These are phyloP conservation scores for Ochromonas danica DNA, from an alignment of 108 stramenopile species.

Conservation along the genomic window DNA sequence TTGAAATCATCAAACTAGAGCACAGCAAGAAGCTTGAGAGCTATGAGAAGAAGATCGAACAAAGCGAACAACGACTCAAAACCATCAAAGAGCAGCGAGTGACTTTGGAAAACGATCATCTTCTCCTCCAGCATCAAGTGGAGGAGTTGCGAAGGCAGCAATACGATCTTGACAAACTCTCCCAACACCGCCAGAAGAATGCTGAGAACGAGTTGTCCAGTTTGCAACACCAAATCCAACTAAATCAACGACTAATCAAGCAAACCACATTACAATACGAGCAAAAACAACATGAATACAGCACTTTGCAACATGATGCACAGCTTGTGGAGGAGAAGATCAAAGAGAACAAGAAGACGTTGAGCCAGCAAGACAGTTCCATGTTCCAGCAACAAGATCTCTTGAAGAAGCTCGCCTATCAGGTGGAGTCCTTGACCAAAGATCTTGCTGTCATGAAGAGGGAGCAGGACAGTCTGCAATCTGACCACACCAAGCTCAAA, in stretches of 20 bases:
- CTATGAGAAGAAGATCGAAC: background rate
- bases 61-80: background rate
- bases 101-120: background rate
- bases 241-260: background rate
- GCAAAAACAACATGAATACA: slow-evolving; percentile 20
- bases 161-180: background rate
- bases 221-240: background rate
- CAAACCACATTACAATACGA: background rate
- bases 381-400: background rate
- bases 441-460: background rate
- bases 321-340: background rate
- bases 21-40: background rate
- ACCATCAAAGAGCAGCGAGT: background rate
- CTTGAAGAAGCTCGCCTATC: background rate
- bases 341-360: background rate
- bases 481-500: background rate
- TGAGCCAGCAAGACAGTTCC: background rate
- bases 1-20: background rate
- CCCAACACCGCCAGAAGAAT: background rate
- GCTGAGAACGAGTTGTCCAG: background rate
- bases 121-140: background rate
- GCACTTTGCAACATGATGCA: background rate
- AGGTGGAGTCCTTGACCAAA: background rate
- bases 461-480: background rate
- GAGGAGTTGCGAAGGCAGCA: background rate